Base-by-base conservation (phyloP, 1,284 basidiomycete genomes). In the Rugosomyces carneus region DNA sequence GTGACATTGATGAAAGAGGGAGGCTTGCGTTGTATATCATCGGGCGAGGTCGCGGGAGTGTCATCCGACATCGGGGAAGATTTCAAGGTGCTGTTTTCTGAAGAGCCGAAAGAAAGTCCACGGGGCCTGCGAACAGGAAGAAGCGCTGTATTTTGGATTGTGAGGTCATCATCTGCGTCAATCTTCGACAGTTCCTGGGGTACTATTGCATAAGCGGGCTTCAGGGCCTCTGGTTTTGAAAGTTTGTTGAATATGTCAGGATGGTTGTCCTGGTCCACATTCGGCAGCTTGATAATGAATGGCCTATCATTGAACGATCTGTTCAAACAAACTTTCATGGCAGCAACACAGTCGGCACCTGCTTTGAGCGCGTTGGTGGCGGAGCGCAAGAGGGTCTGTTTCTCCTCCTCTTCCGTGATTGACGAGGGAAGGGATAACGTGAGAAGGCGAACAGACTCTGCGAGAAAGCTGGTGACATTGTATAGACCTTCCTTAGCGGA, bases 291-390 rank as follows among this genome's bases (percentile, higher is more conserved):
- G 55, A 89, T 72, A 45, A 87, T 65, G 55, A 87, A 81, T 13
- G 80, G 74, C 26, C 72, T 69, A 52, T 82, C 80, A 34, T 76
- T 75, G 11, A 72, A 64, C 5, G 80, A 70, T 36, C 83, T 73
- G 55, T 72, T 81, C 45, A 91, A 64, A 60, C 86, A 90, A 47
- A 83, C 75, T 62, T 87, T 89, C 49, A 94, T 85, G 7, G 89
- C 79, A 6, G 82, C 76, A 24, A 91, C 84, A 61, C 92, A 94
- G 53, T 94, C 91, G n/a, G 86, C 83, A 21, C 89, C 91, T 18
- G 88, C 82, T 56, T 91, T 87, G 50, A 95, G 70, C 1, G 93
- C 90, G 43, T 78, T 80, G 0, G 94, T 97, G 3, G 94, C 93
- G 9, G 84, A 83, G 43, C 83, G 77, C 50, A 97, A 72, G 34